Conservation (phyloP, 2,329 filamentous ascomycete genomes). For the Zelopaecilomyces penicillatus region DNA sequence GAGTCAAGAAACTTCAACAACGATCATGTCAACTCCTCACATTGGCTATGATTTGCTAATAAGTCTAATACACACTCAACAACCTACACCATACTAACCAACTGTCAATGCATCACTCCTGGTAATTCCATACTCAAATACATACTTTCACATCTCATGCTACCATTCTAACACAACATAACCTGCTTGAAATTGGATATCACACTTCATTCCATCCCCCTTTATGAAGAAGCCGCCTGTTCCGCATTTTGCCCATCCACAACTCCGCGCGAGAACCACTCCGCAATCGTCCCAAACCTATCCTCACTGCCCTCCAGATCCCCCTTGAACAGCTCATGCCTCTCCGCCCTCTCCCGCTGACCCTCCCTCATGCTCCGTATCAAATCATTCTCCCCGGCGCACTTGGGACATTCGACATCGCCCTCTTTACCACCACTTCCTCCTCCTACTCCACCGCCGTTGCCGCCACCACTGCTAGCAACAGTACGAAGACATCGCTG, state of each 20-base stretch:
- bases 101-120: no score
- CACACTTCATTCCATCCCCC: neutral
- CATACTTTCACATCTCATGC: no score
- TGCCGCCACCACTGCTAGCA: no score
- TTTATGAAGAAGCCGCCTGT: constrained; percentile 3
- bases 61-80: no score
- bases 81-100: no score
- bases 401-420: constrained; percentile 77
- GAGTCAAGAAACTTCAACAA: no score
- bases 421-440: constrained; percentile 40
- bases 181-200: neutral
- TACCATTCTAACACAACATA: no score
- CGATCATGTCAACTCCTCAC: no score
- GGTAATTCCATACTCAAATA: no score
- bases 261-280: constrained; percentile 91
- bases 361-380: constrained; percentile 79
- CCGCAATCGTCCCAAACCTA: constrained; percentile 80
- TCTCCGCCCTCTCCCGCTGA: constrained; percentile 76
- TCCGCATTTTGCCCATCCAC: constrained; percentile 51
- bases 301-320: constrained; percentile 71
- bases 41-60: no score
- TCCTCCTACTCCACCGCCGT: no score
- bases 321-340: constrained; percentile 82
- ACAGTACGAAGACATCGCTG: constrained; percentile 62
- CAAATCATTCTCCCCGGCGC: constrained; percentile 74